Evolutionary conservation across 2,329 filamentous ascomycete species (phyloP).

Genomic region (Phialocephala subalpina): DNA sequence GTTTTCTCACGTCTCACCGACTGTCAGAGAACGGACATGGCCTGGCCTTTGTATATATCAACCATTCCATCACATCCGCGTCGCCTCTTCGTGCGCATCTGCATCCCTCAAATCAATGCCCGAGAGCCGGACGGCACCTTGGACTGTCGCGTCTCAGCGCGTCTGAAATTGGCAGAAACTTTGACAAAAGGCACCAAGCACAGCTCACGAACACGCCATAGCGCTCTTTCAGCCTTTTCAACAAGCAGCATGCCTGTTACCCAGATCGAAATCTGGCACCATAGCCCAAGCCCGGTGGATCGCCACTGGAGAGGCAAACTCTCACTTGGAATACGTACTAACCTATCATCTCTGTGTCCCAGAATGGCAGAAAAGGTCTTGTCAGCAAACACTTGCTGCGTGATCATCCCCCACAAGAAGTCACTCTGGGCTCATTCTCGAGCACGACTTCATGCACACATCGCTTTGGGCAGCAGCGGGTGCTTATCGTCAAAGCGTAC

Average conservation of each 20-base stretch:
- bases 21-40: conserved; percentile 13
- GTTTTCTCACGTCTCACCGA: conserved; percentile 19
- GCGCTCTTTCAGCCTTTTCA: neutral
- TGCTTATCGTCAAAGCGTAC: conserved; percentile 16
- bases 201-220: neutral
- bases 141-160: conserved; percentile 5
- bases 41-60: neutral
- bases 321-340: neutral
- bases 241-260: neutral
- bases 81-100: conserved; percentile 3
- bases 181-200: neutral
- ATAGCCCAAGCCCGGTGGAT: neutral
- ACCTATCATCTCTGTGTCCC: neutral
- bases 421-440: neutral
- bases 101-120: conserved; percentile 4
- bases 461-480: conserved; percentile 13
- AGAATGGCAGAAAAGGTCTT: neutral
- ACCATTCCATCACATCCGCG: neutral
- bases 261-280: neutral
- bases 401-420: neutral
- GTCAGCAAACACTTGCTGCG: neutral
- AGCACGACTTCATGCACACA: neutral
- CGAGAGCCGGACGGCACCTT: conserved; percentile 9
- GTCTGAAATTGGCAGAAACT: neutral
- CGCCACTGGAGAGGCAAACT: neutral